Evolutionary conservation across 768 basidiomycete species (phyloP).

Genomic region (Trametes sanguinea): DNA sequence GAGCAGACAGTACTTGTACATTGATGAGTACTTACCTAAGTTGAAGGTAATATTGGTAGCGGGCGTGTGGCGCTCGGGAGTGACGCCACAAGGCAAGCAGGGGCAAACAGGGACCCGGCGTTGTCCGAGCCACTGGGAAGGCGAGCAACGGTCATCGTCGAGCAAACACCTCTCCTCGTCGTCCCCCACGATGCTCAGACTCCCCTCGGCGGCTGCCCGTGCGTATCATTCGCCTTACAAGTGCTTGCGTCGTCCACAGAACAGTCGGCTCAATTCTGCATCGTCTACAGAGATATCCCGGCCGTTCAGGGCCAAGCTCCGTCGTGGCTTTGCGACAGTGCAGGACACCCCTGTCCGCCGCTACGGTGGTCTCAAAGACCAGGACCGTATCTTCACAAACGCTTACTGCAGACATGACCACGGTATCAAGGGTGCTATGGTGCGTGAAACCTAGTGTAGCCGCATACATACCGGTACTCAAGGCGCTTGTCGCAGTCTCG

Average conservation of each 20-base stretch:
- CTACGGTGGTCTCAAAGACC: constrained; percentile 94
- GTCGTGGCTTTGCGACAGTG: constrained; percentile 65
- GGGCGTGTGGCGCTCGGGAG: neutral
- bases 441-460: constrained; percentile 35
- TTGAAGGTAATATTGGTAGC: too few species aligned
- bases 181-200: constrained; percentile 34
- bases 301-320: constrained; percentile 34
- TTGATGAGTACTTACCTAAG: too few species aligned
- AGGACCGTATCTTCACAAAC: constrained; percentile 94
- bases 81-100: constrained; percentile 17
- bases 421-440: constrained; percentile 90
- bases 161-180: constrained; percentile 25
- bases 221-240: constrained; percentile 11
- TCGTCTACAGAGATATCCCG: constrained; percentile 26
- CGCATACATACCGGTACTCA: constrained; percentile 6
- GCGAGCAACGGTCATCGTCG: constrained; percentile 15
- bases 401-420: constrained; percentile 87
- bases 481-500: constrained; percentile 55
- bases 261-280: neutral
- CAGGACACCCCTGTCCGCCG: constrained; percentile 84
- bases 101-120: constrained; percentile 20
- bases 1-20: too few species aligned
- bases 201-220: constrained; percentile 31
- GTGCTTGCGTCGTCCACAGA: too few species aligned
- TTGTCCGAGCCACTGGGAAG: constrained; percentile 19